Base-by-base conservation (phyloP, 2,329 filamentous ascomycete genomes). In the Orbilia blumenaviensis region DNA sequence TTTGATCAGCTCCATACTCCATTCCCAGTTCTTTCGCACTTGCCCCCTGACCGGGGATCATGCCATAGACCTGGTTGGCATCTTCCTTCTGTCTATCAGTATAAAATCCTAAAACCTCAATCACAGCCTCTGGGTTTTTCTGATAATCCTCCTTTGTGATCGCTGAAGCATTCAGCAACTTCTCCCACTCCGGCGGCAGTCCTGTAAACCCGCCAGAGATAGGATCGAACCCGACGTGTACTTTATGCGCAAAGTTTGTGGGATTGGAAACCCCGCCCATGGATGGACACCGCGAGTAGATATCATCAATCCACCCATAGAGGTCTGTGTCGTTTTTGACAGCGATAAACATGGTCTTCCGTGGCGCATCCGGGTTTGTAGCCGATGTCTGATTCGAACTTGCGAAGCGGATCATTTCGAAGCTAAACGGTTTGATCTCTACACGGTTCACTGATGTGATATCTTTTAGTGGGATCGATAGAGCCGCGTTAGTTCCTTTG, bases 81-180 rank as follows among this genome's bases (percentile, higher is more conserved):
- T 90, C 87, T 66, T 88, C 86, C 62, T 88, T 87, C 83, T 89
- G 89, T 54, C 90, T 89, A 81, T 90, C 89, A 2, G 88, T 89
- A 82, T 91, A 91, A 81, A 91, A 91, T 78, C 90, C 88, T 23
- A 91, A 83, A 10, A 90, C 89, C 81, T 91, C 89, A 60, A 89
- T 86, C 25, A 85, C 88, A 73, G 89, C 93, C 85, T 94, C 91
- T 3, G 95, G 95, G 81, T 99, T 97, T 81, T 95, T 94, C 84
- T 96, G 93, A 84, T 98, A 98, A 82, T 99, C 95, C 81, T 99
- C 95, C 84, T 97, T 97, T 74, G 95, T 98, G 81, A 99, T 95
- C 72, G 95, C 95, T 1, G 95, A 98, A 7, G 93, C 94, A 81
- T 95, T 98, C 79, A 99, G 87, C 61, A 99, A 87, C 83, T 96